Percentiles rank a stretch among this genome's conserved stretches.
These are phyloP conservation scores for Glebionis coronaria DNA, from an alignment of 129 eudicot genomes.

Conservation along the genomic window DNA sequence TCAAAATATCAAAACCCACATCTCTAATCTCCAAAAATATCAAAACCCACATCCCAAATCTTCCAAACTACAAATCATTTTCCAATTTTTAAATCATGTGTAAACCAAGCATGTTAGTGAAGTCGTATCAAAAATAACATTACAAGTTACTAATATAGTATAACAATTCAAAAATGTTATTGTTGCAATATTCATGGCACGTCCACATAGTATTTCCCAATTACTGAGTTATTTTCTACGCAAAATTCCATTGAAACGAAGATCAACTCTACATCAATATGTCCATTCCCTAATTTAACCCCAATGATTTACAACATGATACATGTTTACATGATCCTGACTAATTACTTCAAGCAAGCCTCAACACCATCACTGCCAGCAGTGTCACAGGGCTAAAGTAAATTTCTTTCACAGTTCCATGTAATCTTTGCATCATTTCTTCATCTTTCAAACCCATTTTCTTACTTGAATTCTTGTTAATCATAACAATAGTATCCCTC, in stretches of 20 bases:
- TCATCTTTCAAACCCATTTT: constrained; percentile 48
- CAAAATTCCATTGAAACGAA: constrained; percentile 29
- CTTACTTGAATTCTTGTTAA: constrained; percentile 51
- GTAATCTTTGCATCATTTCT: constrained; percentile 57
- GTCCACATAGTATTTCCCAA: not conserved
- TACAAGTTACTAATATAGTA: too few relatives aligned
- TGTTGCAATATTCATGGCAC: not conserved
- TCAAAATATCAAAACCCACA: too few relatives aligned
- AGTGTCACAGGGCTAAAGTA: constrained; percentile 60
- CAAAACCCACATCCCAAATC: too few relatives aligned
- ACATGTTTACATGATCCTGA: constrained; percentile 20
- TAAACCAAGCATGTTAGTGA: too few relatives aligned
- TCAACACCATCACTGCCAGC: constrained; percentile 60
- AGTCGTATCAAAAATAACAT: too few relatives aligned
- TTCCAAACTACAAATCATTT: too few relatives aligned
- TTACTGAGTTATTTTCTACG: constrained; percentile 26
- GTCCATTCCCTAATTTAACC: constrained; percentile 34
- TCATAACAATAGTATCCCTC: constrained; percentile 62
- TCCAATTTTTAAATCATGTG: too few relatives aligned
- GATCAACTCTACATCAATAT: constrained; percentile 21
- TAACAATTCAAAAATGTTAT: not conserved
- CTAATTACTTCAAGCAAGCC: constrained; percentile 52
- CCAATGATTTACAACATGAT: constrained; percentile 25
- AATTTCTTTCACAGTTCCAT: constrained; percentile 54
- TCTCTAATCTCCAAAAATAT: too few relatives aligned